Evolutionary conservation across 2,329 filamentous ascomycete species (phyloP).

Genomic region (Aspergillus sp.): DNA sequence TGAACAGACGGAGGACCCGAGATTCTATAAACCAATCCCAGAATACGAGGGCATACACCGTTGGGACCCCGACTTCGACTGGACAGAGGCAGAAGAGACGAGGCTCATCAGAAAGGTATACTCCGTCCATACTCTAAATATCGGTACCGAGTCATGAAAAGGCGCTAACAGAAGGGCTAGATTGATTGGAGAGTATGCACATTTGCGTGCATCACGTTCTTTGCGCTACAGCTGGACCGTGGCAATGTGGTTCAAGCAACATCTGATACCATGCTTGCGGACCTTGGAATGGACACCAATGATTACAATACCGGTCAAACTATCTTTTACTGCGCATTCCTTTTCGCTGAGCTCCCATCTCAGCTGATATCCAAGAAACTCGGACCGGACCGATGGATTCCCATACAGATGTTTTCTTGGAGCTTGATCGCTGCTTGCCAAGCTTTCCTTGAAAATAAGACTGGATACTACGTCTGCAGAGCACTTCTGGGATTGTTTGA

Average conservation of each 20-base stretch:
- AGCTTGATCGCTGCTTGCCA: constrained; percentile 54
- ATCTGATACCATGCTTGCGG: constrained; percentile 59
- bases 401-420: constrained; percentile 58
- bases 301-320: constrained; percentile 47
- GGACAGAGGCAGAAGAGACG: constrained; percentile 46
- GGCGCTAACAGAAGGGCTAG: constrained; percentile 21
- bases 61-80: constrained; percentile 49
- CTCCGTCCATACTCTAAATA: neutral
- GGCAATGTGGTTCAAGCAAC: constrained; percentile 63
- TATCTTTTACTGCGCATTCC: constrained; percentile 37
- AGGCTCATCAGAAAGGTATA: constrained; percentile 38
- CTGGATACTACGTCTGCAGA: constrained; percentile 43
- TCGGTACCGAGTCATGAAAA: too few species aligned
- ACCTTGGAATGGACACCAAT: constrained; percentile 50
- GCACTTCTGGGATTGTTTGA: constrained; percentile 52
- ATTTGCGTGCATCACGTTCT: constrained; percentile 60
- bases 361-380: constrained; percentile 61
- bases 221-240: constrained; percentile 63
- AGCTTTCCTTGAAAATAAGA: constrained; percentile 50
- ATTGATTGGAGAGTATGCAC: constrained; percentile 45
- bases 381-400: constrained; percentile 62
- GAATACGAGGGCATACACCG: constrained; percentile 50
- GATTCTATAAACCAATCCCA: constrained; percentile 40
- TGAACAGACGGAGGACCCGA: constrained; percentile 35
- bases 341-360: constrained; percentile 58